A percentile compares a stretch with the other conserved stretches of the same genome.
Conservation (phyloP, 768 basidiomycete genomes). For the Termitomyces heimii region DNA sequence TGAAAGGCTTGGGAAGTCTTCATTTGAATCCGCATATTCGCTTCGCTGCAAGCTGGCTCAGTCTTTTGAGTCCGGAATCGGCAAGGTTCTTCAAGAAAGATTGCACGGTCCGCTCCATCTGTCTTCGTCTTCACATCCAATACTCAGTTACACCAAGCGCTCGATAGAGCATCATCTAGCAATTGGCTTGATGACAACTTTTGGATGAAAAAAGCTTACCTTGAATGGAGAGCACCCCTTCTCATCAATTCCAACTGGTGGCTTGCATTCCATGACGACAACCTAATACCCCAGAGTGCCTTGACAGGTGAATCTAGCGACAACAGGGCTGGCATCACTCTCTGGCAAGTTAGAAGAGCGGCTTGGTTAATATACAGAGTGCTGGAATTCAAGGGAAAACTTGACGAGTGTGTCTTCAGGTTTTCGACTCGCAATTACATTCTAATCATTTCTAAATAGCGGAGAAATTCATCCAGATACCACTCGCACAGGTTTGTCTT, state of each 20-base stretch:
- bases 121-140: conserved; percentile 5
- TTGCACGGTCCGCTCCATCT: conserved; percentile 50
- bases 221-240: conserved; percentile 81
- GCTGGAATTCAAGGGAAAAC: conserved; percentile 63
- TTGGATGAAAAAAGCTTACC: conserved; percentile 85
- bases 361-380: conserved; percentile 75
- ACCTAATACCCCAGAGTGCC: conserved; percentile 44
- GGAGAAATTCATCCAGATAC: conserved; percentile 67
- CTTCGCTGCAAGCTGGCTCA: conserved; percentile 54
- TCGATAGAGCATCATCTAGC: conserved; percentile 76
- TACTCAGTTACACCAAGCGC: conserved; percentile 39
- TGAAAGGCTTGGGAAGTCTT: conserved; percentile 48
- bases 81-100: conserved; percentile 63
- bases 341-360: conserved; percentile 83
- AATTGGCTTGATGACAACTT: conserved; percentile 96
- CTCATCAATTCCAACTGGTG: conserved; percentile 96
- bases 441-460: conserved; percentile 28
- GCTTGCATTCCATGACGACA: conserved; percentile 79
- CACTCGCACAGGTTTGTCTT: conserved; percentile 55
- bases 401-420: conserved; percentile 43
- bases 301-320: conserved; percentile 30
- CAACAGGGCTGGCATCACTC: conserved; percentile 44
- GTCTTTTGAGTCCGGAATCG: conserved; percentile 70
- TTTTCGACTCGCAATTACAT: neutral
- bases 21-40: conserved; percentile 46